These are phyloP conservation scores for Podospora pseudoanserina DNA, from an alignment of 495 filamentous ascomycete genomes.

Conservation along the genomic window DNA sequence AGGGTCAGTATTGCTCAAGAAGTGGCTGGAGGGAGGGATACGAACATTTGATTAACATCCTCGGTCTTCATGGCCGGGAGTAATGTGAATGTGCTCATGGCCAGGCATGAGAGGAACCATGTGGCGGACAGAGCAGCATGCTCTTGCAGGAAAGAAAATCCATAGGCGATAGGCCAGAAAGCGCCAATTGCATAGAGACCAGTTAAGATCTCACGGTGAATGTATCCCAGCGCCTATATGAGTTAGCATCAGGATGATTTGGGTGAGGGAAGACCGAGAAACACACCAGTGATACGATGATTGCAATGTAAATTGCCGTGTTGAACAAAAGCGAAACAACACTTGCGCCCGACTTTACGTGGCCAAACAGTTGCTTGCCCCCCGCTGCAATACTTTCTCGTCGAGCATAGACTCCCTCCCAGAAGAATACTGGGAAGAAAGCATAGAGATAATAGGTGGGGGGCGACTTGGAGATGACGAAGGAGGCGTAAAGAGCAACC, in stretches of 20 bases:
- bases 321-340: constrained; percentile 59
- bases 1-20: constrained; percentile 28
- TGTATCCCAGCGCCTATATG: constrained; percentile 67
- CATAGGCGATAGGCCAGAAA: constrained; percentile 76
- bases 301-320: constrained; percentile 58
- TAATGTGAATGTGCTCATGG: constrained; percentile 90
- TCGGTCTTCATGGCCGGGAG: constrained; percentile 85
- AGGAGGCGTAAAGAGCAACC: constrained; percentile 69
- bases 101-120: constrained; percentile 71
- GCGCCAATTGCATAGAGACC: constrained; percentile 69
- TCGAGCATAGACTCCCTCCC: constrained; percentile 90
- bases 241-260: constrained; percentile 17
- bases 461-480: constrained; percentile 74
- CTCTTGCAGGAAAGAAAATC: constrained; percentile 61
- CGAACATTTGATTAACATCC: constrained; percentile 72
- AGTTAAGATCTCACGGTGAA: constrained; percentile 82
- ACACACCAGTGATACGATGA: constrained; percentile 81
- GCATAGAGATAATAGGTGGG: constrained; percentile 89
- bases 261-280: constrained; percentile 16
- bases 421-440: constrained; percentile 89
- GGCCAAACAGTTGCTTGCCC: constrained; percentile 61
- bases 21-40: constrained; percentile 11
- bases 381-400: constrained; percentile 67
- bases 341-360: constrained; percentile 56
- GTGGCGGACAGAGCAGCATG: constrained; percentile 61